A percentile compares a stretch with the other conserved stretches of the same genome.
These are phyloP conservation scores for Fomitopsis serialis DNA, from an alignment of 768 basidiomycete species.

Conservation along the genomic window DNA sequence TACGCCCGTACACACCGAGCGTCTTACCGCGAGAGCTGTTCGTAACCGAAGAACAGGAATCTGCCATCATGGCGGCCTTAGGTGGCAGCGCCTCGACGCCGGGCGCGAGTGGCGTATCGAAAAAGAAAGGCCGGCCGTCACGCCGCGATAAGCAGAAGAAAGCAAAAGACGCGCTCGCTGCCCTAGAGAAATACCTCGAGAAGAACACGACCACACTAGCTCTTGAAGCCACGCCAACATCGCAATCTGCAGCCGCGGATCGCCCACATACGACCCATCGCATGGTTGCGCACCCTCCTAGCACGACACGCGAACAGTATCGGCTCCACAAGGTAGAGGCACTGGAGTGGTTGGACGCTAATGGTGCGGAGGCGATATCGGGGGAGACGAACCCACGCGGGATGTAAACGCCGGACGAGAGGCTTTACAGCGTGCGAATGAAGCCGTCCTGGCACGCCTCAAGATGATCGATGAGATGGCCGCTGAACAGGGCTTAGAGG, in stretches of 20 bases:
- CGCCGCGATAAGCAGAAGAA: conserved; percentile 54
- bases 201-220: conserved; percentile 24
- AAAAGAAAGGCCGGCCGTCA: conserved; percentile 60
- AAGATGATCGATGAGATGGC: conserved; percentile 45
- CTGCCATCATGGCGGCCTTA: conserved; percentile 8
- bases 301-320: conserved; percentile 36
- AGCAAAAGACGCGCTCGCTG: conserved; percentile 42
- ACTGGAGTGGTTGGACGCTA: conserved; percentile 29
- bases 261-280: conserved; percentile 20
- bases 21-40: conserved; percentile 66
- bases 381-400: background rate
- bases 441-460: conserved; percentile 46
- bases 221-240: background rate
- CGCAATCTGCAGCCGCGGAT: background rate
- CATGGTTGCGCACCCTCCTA: conserved; percentile 27
- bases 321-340: conserved; percentile 35
- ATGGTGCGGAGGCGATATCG: background rate
- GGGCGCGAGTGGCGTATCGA: conserved; percentile 19
- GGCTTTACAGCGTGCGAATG: conserved; percentile 42
- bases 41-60: conserved; percentile 29
- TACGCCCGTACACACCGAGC: conserved; percentile 54
- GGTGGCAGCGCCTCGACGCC: background rate
- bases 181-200: conserved; percentile 46
- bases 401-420: conserved; percentile 8
- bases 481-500: conserved; percentile 33